These are phyloP conservation scores for Hypoxylon cercidicola DNA, from an alignment of 495 filamentous ascomycete species.

Conservation along the genomic window DNA sequence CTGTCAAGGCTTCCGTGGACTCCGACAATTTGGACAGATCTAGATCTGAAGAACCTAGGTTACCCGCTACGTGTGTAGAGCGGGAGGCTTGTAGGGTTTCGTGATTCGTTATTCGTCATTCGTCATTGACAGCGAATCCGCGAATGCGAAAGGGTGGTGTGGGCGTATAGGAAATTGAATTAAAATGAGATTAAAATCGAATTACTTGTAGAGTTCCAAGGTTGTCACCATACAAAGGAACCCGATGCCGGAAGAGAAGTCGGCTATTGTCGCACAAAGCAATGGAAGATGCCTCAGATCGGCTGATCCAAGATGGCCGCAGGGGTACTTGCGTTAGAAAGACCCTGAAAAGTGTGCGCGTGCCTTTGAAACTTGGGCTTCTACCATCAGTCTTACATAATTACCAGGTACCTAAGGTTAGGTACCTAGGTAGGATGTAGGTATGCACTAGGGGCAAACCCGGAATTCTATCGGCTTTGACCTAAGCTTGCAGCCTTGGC, in stretches of 20 bases:
- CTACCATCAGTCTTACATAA: conserved; percentile 20
- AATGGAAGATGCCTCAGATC: conserved; percentile 15
- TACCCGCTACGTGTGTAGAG: not conserved
- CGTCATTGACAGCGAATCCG: too few relatives aligned
- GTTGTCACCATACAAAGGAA: conserved; percentile 1
- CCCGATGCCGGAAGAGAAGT: conserved; percentile 28
- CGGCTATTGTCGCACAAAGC: conserved; percentile 28
- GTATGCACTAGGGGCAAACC: conserved; percentile 11
- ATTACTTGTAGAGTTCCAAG: too few relatives aligned
- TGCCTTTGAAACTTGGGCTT: too few relatives aligned
- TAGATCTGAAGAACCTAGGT: conserved; percentile 14
- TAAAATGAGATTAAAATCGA: too few relatives aligned
- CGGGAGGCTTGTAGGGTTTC: too few relatives aligned
- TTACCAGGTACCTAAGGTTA: too few relatives aligned
- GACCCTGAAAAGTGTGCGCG: conserved; percentile 11
- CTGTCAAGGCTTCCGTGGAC: not conserved
- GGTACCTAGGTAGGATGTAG: too few relatives aligned
- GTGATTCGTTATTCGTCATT: too few relatives aligned
- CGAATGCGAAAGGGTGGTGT: too few relatives aligned
- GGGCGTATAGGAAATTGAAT: too few relatives aligned
- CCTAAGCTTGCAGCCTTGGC: too few relatives aligned
- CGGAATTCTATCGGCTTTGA: conserved; percentile 23
- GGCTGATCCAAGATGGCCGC: conserved; percentile 25
- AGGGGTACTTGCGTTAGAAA: conserved; percentile 20
- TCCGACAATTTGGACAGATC: conserved; percentile 28